Base-by-base conservation (phyloP, 148 eudicot genomes). In the Chenopodium album region DNA sequence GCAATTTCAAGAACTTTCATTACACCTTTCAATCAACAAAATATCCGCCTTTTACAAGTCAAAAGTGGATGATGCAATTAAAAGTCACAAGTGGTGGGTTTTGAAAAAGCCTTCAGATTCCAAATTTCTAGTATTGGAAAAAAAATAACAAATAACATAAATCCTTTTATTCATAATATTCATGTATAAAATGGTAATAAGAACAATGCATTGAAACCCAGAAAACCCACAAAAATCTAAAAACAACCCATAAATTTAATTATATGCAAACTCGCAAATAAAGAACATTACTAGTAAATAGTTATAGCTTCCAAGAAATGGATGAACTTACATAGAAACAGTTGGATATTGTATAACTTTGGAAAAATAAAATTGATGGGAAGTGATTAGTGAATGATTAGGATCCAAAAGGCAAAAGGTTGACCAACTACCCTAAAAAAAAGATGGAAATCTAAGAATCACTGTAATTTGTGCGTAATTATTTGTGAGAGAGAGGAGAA, bases 1-100 rank as follows among this genome's bases (percentile, higher is more conserved):
- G 23, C 31, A 56, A n/a, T 50, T 46, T 65, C 22, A 54, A 34
- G 75, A 83, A 79, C 14, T 75, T 64, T 73, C 67, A 41, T 20
- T 62, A 60, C 79, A 83, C 13, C 79, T 79, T 79, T 67, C 50
- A 29, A 78, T 34, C 29, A 47, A 41, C 37, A 56, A 52, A 79
- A 48, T 4, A 63, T 14, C 17, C 16, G 32, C 70, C 48, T 83
- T 75, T 28, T 14, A 78, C 48, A 80, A 80, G 66, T 60, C 79
- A 50, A 80, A 80, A 66, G 31, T 73, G 47, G 48, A 79, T 73
- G 81, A 32, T 79, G 74, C 82, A 79, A 76, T 29, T 56, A 84
- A 31, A 54, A 71, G 86, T 84, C 82, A 76, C 23, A 80, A 48
- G 23, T 76, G 73, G 77, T 76, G 63, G 78, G 78, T 72, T 72